A percentile compares a stretch with the other conserved stretches of the same genome.
Conservation (phyloP, 306 rosid genomes). For the Vigna trinervia region DNA sequence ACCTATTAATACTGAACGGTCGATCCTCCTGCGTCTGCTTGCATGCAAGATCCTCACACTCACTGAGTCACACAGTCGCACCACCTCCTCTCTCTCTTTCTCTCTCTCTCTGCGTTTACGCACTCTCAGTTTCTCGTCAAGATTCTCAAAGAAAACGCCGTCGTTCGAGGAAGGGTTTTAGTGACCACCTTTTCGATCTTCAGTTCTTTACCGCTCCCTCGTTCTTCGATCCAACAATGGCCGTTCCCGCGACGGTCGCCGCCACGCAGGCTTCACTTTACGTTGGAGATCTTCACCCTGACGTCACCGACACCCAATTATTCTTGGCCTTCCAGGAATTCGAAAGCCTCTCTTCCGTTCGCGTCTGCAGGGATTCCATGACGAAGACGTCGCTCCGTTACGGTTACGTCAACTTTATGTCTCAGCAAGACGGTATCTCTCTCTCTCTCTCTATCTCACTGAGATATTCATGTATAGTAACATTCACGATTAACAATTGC, state of each 20-base stretch:
- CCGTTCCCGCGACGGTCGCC: slow-evolving; percentile 54
- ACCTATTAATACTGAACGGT: background rate
- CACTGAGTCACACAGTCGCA: background rate
- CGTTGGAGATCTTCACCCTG: slow-evolving; percentile 86
- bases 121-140: background rate
- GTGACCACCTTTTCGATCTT: background rate
- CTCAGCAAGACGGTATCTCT: slow-evolving; percentile 65
- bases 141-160: background rate
- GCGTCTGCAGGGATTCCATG: slow-evolving; percentile 66
- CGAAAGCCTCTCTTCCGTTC: slow-evolving; percentile 63
- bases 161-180: background rate
- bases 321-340: slow-evolving; percentile 61
- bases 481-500: background rate
- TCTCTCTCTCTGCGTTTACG: background rate
- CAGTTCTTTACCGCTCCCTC: slow-evolving; percentile 3
- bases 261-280: slow-evolving; percentile 62
- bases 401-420: slow-evolving; percentile 77
- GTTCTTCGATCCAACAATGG: slow-evolving; percentile 52
- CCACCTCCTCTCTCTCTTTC: background rate
- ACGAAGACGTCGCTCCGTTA: slow-evolving; percentile 78
- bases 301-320: slow-evolving; percentile 60
- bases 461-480: background rate
- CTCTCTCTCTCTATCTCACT: background rate
- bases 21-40: background rate
- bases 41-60: slow-evolving; percentile 4